Conservation (phyloP, 495 filamentous ascomycete genomes). For the Penicillium mononematosum region DNA sequence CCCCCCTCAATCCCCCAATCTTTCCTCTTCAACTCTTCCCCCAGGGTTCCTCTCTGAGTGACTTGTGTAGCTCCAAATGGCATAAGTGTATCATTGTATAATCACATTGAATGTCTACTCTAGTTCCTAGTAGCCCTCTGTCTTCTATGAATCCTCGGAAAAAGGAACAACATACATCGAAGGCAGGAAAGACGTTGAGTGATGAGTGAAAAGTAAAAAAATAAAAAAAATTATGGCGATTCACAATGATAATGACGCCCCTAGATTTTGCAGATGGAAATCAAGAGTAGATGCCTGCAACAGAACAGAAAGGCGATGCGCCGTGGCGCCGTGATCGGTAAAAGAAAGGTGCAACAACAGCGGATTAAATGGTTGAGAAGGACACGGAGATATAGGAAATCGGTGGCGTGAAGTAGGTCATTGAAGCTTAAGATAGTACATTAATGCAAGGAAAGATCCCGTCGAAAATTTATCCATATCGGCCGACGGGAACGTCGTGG, state of each 20-base stretch:
- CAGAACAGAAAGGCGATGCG: conserved; percentile 4
- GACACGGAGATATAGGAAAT: neutral
- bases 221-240: neutral
- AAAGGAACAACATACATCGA: neutral
- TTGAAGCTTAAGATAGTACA: conserved; percentile 10
- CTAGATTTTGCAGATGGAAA: neutral
- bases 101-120: neutral
- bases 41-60: too few species aligned
- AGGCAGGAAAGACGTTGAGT: neutral
- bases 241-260: neutral
- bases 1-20: neutral
- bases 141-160: neutral
- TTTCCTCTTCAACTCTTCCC: too few species aligned
- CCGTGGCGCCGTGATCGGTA: conserved; percentile 8
- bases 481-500: conserved; percentile 49
- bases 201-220: neutral
- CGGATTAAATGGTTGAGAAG: conserved; percentile 5
- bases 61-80: neutral
- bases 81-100: neutral
- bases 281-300: neutral
- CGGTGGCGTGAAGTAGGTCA: conserved; percentile 12
- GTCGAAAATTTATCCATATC: conserved; percentile 22
- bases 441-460: neutral
- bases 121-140: neutral
- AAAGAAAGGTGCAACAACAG: neutral